Conservation (phyloP, 768 basidiomycete species). For the Tulasnella sp. region DNA sequence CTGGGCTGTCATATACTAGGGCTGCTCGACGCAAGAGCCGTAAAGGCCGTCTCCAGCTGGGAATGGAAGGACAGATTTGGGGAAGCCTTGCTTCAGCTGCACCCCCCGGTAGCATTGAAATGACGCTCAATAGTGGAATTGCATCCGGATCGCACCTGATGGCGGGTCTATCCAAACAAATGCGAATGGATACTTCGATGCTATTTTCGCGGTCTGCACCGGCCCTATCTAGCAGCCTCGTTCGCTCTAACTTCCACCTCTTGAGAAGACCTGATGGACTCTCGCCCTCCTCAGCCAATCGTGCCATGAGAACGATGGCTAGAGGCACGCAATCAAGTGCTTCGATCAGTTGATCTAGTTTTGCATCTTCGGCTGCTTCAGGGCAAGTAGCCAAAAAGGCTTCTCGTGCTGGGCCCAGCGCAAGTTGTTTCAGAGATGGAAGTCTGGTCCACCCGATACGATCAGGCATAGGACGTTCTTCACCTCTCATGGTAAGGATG, state of each 20-base stretch:
- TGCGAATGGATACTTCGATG: constrained; percentile 20
- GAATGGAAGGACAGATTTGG: not conserved
- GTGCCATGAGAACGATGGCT: constrained; percentile 29
- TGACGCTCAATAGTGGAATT: constrained; percentile 19
- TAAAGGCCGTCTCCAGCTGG: not conserved
- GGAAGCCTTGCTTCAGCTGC: constrained; percentile 1
- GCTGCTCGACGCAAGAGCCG: not conserved
- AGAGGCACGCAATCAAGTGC: constrained; percentile 26
- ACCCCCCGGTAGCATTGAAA: constrained; percentile 24
- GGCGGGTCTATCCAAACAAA: constrained; percentile 20
- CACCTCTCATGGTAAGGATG: constrained; percentile 26
- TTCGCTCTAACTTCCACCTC: constrained; percentile 9
- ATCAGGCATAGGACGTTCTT: not conserved
- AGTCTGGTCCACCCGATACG: not conserved
- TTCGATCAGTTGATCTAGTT: constrained; percentile 18
- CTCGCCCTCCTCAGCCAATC: constrained; percentile 15
- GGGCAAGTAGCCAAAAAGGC: not conserved
- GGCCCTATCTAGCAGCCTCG: not conserved
- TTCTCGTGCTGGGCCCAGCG: constrained; percentile 12
- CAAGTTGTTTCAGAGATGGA: not conserved
- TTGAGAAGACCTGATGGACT: constrained; percentile 8
- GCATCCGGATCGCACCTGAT: constrained; percentile 20
- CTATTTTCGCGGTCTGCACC: constrained; percentile 8
- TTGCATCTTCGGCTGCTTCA: not conserved
- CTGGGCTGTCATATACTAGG: not conserved